Percentiles rank a stretch among this genome's conserved stretches.
phyloP scores from a whole-genome alignment of 108 stramenopile species.

The Skeletonema potamos region DNA sequence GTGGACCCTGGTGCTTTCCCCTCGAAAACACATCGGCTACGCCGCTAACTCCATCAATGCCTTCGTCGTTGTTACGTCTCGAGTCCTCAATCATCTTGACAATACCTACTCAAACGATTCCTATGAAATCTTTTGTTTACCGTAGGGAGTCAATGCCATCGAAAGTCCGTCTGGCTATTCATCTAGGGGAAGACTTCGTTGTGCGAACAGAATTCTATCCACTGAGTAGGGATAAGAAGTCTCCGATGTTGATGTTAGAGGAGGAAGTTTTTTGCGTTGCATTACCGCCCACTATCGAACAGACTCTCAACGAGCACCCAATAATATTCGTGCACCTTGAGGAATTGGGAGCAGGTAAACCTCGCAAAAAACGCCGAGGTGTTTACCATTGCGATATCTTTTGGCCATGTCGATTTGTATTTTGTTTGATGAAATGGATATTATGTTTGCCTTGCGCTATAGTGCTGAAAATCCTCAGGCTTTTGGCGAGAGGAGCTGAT shows the following conservation, averaged over 20 bases:
- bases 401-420: slow-evolving; percentile 19
- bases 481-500: not conserved
- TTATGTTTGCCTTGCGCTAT: slow-evolving; percentile 26
- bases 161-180: slow-evolving; percentile 23
- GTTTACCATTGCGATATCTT: slow-evolving; percentile 18
- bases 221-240: not conserved
- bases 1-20: slow-evolving; percentile 57
- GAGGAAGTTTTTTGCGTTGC: slow-evolving; percentile 16
- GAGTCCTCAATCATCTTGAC: slow-evolving; percentile 22
- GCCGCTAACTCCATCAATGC: not conserved
- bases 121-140: slow-evolving; percentile 15
- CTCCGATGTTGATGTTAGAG: slow-evolving; percentile 3
- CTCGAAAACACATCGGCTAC: not conserved
- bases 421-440: slow-evolving; percentile 25
- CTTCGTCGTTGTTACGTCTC: slow-evolving; percentile 4
- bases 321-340: slow-evolving; percentile 11
- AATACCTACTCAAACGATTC: slow-evolving; percentile 19
- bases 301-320: slow-evolving; percentile 6
- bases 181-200: slow-evolving; percentile 11
- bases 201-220: slow-evolving; percentile 15
- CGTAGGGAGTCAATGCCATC: not conserved
- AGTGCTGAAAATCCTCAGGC: not conserved
- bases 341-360: slow-evolving; percentile 16
- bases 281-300: slow-evolving; percentile 14
- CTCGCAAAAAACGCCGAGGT: slow-evolving; percentile 11